Base-by-base conservation (phyloP, 331 rosid species). In the Quercus lobata region DNA sequence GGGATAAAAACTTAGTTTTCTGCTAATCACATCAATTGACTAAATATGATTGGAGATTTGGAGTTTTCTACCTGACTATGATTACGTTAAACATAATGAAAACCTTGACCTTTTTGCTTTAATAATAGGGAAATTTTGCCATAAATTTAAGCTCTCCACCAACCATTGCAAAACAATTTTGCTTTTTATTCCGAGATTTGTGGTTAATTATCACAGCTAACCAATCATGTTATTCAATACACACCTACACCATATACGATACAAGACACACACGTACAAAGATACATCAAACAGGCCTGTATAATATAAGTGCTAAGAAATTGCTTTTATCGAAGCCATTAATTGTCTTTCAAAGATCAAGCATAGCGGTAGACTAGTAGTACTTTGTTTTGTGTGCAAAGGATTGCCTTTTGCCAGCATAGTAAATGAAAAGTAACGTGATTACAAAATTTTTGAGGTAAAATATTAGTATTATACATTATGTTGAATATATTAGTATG, bases 1-100 rank as follows among this genome's bases (percentile, higher is more conserved):
- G 71, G 61, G 78, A 77, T 80, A 78, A 78, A 69, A 69, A 65
- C 84, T 44, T 78, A 72, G 69, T 84, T 82, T 79, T 80, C 78
- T 54, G 86, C 77, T 66, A 81, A 83, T 83, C 91, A 88, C 86
- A 87, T 85, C 84, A 81, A 12, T 70, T 71, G 72, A 72, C 74
- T 72, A 76, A 75, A 57, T 70, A 81, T 78, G 80, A 72, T 58
- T 76, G 49, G 63, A 63, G 60, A 32, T 61, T 84, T 75, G 81
- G 79, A 84, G 72, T 76, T 84, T 84, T 57, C 22, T 71, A 52
- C 79, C 34, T 2, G 27, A 46, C 53, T 46, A 46, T 46, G 54
- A 49, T 49, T 49, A 49, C 17, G 54, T 49, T 11, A 49, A 41
- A 71, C 4, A 44, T 19, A 46, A 57, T n/a, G 35, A 79, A 49